Evolutionary conservation across 1,139 yeast species (phyloP).

Genomic region (Suhomyces kunorum): DNA sequence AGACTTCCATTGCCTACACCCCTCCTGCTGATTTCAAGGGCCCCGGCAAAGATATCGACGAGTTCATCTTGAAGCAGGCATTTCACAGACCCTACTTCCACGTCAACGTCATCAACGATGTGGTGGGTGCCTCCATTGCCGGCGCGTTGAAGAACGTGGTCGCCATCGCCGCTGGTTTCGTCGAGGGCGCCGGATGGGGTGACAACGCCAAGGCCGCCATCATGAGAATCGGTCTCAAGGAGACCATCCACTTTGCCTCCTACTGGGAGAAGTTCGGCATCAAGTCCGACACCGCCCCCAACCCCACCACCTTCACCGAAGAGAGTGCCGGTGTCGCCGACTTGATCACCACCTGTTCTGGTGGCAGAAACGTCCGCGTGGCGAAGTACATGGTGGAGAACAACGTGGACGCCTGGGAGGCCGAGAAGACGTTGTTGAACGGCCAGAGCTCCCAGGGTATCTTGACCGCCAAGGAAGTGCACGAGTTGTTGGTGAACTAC

Average conservation of each 20-base stretch:
- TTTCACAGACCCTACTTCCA: slow-evolving; percentile 54
- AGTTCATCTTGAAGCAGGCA: slow-evolving; percentile 40
- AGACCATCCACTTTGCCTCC: slow-evolving; percentile 48
- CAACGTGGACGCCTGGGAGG: slow-evolving; percentile 69
- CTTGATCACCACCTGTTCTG: slow-evolving; percentile 92
- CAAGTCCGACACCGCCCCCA: slow-evolving; percentile 61
- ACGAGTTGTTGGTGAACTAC: slow-evolving; percentile 69
- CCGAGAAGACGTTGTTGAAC: slow-evolving; percentile 79
- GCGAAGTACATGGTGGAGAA: slow-evolving; percentile 77
- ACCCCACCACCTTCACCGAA: slow-evolving; percentile 78
- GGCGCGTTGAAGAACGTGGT: slow-evolving; percentile 52
- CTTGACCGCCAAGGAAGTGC: slow-evolving; percentile 85
- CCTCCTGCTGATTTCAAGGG: slow-evolving; percentile 44
- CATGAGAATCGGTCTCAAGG: slow-evolving; percentile 50
- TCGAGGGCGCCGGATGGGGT: slow-evolving; percentile 54
- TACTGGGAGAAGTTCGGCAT: slow-evolving; percentile 67
- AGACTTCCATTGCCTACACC: slow-evolving; percentile 48
- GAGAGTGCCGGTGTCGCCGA: slow-evolving; percentile 98
- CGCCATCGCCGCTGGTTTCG: slow-evolving; percentile 52
- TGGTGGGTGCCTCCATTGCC: slow-evolving; percentile 52
- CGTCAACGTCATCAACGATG: slow-evolving; percentile 49
- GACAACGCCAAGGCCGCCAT: slow-evolving; percentile 54
- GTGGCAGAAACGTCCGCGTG: slow-evolving; percentile 92
- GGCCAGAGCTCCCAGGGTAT: slow-evolving; percentile 97
- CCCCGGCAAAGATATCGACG: slow-evolving; percentile 45